A percentile compares a stretch with the other conserved stretches of the same genome.
These are phyloP conservation scores for Fusarium caatingaense DNA, from an alignment of 2,329 filamentous ascomycete species.

Conservation along the genomic window DNA sequence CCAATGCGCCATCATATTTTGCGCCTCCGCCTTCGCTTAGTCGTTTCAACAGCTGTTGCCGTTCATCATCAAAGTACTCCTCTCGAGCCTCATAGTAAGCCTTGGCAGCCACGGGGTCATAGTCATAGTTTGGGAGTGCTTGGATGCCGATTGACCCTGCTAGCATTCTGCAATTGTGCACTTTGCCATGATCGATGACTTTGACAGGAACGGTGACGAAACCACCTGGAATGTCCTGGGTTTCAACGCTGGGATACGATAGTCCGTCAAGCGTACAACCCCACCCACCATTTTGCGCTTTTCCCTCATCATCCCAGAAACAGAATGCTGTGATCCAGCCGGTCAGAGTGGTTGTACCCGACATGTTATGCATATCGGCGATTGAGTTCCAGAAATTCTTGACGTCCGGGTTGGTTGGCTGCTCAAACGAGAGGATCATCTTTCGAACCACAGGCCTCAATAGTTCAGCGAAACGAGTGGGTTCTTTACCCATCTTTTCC, in stretches of 20 bases:
- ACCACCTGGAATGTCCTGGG: neutral
- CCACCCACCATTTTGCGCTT: neutral
- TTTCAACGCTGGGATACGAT: neutral
- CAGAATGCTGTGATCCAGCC: slow-evolving; percentile 5
- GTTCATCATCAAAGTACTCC: too few relatives aligned
- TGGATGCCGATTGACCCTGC: neutral
- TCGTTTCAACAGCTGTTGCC: too few relatives aligned
- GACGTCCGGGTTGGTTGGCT: neutral
- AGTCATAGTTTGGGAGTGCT: neutral
- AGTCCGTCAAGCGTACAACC: neutral
- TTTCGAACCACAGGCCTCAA: neutral
- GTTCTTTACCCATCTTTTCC: neutral
- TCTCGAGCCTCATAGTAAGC: too few relatives aligned
- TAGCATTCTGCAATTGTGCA: neutral
- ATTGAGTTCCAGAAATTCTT: neutral
- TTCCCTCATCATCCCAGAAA: neutral
- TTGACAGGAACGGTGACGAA: neutral
- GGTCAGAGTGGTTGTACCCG: neutral
- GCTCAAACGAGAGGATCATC: neutral
- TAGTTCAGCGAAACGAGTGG: neutral
- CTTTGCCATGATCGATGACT: rapidly evolving
- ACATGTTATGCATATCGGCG: rapidly evolving
- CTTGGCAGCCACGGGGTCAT: neutral
- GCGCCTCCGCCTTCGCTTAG: neutral
- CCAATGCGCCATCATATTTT: too few relatives aligned